Conservation (phyloP, 495 filamentous ascomycete species). For the Extremus antarcticus region DNA sequence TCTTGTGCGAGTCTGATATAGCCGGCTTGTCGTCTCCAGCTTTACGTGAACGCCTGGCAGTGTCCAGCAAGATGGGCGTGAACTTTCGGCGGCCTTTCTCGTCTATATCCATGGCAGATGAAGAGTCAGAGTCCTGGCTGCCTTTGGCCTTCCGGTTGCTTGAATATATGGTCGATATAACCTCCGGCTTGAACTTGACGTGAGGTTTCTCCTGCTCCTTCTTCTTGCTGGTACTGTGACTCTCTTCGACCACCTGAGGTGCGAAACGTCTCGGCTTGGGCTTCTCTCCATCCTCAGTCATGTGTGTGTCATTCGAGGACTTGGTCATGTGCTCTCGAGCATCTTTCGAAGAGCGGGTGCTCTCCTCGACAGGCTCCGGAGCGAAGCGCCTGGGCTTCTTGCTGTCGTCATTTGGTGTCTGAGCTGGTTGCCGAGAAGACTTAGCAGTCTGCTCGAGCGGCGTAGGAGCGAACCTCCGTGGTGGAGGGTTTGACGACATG, state of each 20-base stretch:
- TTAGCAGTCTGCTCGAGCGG: slow-evolving; percentile 27
- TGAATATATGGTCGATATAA: slow-evolving; percentile 56
- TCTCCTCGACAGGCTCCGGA: slow-evolving; percentile 28
- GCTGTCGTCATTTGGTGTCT: not conserved
- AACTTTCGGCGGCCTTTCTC: slow-evolving; percentile 35
- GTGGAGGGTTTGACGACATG: slow-evolving; percentile 11
- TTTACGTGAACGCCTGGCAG: slow-evolving; percentile 40
- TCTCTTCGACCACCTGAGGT: slow-evolving; percentile 50
- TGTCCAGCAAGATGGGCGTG: slow-evolving; percentile 49
- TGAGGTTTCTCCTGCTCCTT: not conserved
- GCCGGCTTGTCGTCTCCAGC: slow-evolving; percentile 22
- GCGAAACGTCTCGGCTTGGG: slow-evolving; percentile 37
- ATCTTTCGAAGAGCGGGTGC: slow-evolving; percentile 21
- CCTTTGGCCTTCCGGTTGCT: slow-evolving; percentile 34
- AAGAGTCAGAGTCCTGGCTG: slow-evolving; percentile 33
- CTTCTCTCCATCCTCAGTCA: slow-evolving; percentile 35
- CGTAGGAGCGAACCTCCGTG: slow-evolving; percentile 23
- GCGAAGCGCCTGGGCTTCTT: slow-evolving; percentile 16
- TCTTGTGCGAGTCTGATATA: slow-evolving; percentile 29
- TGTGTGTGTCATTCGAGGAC: slow-evolving; percentile 33
- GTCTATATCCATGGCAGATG: not conserved
- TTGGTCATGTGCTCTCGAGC: slow-evolving; percentile 30
- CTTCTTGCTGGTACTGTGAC: slow-evolving; percentile 36
- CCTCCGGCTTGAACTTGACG: slow-evolving; percentile 48
- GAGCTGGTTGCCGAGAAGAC: slow-evolving; percentile 17